These are phyloP conservation scores for Ogataea pignaliae DNA, from an alignment of 805 yeast species.

Conservation along the genomic window DNA sequence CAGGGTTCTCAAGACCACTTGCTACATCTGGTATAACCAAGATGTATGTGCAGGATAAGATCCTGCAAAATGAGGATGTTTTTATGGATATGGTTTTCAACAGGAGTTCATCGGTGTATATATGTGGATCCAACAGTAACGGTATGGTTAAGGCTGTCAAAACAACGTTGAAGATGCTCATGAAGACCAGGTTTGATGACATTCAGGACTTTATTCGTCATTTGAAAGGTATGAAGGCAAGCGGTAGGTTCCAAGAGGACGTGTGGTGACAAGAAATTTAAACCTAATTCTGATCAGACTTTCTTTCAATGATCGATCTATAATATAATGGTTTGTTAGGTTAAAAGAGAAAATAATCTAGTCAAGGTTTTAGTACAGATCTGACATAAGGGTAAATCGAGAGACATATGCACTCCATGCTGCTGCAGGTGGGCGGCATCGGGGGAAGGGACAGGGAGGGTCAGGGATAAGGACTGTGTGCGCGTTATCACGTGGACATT, in stretches of 20 bases:
- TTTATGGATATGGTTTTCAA: slow-evolving; percentile 44
- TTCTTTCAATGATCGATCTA: too few species aligned
- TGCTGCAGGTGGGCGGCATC: too few species aligned
- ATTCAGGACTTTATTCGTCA: slow-evolving; percentile 12
- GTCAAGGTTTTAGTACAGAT: too few species aligned
- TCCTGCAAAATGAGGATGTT: slow-evolving; percentile 44
- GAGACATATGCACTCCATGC: too few species aligned
- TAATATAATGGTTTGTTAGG: too few species aligned
- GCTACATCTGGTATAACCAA: slow-evolving; percentile 39
- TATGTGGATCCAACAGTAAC: slow-evolving; percentile 89
- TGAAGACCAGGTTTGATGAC: too few species aligned
- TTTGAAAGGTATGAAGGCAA: slow-evolving; percentile 67
- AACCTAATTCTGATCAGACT: background rate
- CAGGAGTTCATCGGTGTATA: slow-evolving; percentile 76
- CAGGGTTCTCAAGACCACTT: slow-evolving; percentile 69
- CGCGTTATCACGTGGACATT: too few species aligned
- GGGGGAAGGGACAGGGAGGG: too few species aligned
- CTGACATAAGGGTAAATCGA: too few species aligned
- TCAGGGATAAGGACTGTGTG: too few species aligned
- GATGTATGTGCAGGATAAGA: slow-evolving; percentile 79
- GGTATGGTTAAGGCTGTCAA: slow-evolving; percentile 87
- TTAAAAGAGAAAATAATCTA: too few species aligned
- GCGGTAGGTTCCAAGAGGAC: slow-evolving; percentile 90
- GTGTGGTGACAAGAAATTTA: slow-evolving; percentile 85
- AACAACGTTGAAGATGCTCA: slow-evolving; percentile 53